Evolutionary conservation across 2,329 filamentous ascomycete genomes (phyloP).

Genomic region (Fusarium newnesense): DNA sequence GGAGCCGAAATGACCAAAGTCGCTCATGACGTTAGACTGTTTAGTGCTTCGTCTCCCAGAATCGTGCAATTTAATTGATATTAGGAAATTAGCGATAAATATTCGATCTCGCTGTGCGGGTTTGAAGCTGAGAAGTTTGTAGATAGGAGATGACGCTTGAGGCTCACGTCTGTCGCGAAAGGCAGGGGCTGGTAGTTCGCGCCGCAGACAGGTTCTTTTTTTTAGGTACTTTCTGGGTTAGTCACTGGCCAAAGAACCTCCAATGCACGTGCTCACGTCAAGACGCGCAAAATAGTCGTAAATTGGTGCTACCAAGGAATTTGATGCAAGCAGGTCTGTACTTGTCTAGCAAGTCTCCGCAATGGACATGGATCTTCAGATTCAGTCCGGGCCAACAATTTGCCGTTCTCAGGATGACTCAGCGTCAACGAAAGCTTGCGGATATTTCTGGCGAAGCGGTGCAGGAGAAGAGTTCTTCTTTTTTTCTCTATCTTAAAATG

Average conservation of each 20-base stretch:
- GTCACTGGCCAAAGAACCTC: constrained; percentile 26
- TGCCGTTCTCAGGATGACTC: constrained; percentile 42
- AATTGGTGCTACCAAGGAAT: constrained; percentile 23
- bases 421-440: constrained; percentile 26
- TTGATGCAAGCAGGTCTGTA: constrained; percentile 28
- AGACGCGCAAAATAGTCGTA: background rate
- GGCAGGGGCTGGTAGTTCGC: constrained; percentile 43
- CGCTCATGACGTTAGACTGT: constrained; percentile 66
- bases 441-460: constrained; percentile 34
- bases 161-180: constrained; percentile 41
- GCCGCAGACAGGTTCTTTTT: constrained; percentile 28
- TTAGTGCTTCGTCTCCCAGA: background rate
- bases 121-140: constrained; percentile 33
- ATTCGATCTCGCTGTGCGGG: constrained; percentile 5
- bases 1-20: constrained; percentile 75
- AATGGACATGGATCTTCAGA: constrained; percentile 9
- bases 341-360: constrained; percentile 19
- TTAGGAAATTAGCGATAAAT: background rate
- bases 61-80: constrained; percentile 29
- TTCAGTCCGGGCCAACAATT: constrained; percentile 40
- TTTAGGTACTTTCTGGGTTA: constrained; percentile 29
- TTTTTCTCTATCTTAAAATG: constrained; percentile 49
- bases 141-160: constrained; percentile 39
- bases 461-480: constrained; percentile 36
- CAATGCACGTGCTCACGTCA: constrained; percentile 18